phyloP scores from a whole-genome alignment of 768 basidiomycete genomes.

The Tylopilus subfusipes region DNA sequence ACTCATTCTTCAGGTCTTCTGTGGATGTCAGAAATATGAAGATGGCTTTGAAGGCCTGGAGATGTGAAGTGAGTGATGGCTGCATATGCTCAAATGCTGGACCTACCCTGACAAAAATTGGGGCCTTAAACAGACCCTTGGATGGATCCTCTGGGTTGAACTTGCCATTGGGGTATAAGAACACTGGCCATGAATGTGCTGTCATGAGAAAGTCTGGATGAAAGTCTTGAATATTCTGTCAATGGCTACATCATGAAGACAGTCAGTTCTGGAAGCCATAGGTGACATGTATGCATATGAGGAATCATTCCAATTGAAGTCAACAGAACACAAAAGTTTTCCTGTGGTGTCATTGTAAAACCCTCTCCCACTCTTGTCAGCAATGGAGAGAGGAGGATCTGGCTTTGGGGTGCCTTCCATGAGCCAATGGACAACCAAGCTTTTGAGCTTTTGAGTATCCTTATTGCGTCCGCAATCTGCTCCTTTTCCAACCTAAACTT shows the following conservation, averaged over 20 bases:
- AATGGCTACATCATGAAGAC: background rate
- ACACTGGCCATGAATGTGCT: background rate
- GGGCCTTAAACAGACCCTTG: background rate
- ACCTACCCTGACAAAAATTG: background rate
- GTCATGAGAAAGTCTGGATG: background rate
- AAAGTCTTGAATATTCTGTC: background rate
- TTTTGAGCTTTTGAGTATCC: constrained; percentile 1
- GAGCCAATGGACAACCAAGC: no score
- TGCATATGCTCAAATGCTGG: no score
- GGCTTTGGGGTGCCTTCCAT: no score
- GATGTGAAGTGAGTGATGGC: background rate
- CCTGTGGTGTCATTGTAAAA: background rate
- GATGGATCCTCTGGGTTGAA: background rate
- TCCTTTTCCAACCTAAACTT: no score
- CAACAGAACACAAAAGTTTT: background rate
- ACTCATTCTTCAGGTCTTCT: background rate
- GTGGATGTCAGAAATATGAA: background rate
- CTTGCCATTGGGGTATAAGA: background rate
- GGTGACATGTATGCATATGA: background rate
- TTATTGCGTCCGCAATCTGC: background rate
- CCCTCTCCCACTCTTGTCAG: no score
- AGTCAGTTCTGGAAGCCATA: background rate
- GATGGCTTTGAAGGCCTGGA: background rate
- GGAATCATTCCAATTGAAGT: background rate
- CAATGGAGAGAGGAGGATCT: no score